Conservation (phyloP, 371 early-diverging fungal species). For the Zychaea mexicana region DNA sequence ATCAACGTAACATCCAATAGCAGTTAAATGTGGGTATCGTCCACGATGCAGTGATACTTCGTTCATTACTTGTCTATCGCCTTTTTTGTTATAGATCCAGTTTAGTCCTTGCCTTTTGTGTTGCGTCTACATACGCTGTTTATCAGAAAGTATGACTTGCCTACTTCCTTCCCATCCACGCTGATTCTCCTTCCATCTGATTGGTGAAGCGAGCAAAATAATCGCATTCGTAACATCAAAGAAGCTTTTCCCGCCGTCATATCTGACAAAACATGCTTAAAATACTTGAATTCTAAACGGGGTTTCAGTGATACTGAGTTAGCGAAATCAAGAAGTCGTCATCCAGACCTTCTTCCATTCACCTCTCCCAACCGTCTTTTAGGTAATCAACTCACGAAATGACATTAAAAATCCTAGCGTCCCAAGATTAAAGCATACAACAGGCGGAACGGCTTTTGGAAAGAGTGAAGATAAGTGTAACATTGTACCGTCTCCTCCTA, state of each 20-base stretch:
- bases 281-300: constrained; percentile 62
- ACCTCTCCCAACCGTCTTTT: background rate
- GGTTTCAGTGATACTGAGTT: background rate
- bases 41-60: constrained; percentile 91
- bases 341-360: background rate
- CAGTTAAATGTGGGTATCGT: constrained; percentile 78
- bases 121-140: too few species aligned
- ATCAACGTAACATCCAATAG: constrained; percentile 80
- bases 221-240: constrained; percentile 74
- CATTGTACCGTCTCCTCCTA: constrained; percentile 98
- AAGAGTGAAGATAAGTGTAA: constrained; percentile 88
- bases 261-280: constrained; percentile 55
- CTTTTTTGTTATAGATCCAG: constrained; percentile 11
- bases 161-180: constrained; percentile 43
- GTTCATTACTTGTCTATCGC: constrained; percentile 78
- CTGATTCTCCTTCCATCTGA: constrained; percentile 53
- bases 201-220: constrained; percentile 69
- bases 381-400: constrained; percentile 52
- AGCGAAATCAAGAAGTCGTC: too few species aligned
- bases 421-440: constrained; percentile 91
- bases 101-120: background rate
- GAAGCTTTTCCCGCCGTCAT: constrained; percentile 65
- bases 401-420: constrained; percentile 92
- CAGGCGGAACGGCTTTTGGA: constrained; percentile 80
- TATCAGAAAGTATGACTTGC: constrained; percentile 13